phyloP scores from a whole-genome alignment of 352 stramenopile species.

The Plasmopara muralis region DNA sequence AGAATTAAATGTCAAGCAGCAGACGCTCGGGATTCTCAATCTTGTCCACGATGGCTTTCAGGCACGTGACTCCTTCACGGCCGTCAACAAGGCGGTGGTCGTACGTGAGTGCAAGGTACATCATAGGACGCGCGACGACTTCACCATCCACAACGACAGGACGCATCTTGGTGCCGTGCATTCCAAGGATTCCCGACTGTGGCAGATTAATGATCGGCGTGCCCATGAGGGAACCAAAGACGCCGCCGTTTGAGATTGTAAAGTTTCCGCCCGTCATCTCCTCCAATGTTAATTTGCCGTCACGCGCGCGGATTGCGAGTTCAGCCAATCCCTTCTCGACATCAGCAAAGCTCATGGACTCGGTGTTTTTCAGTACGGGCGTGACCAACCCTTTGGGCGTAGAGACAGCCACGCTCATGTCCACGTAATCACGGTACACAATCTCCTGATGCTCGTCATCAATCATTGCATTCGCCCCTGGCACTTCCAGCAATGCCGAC shows the following conservation, averaged over 20 bases:
- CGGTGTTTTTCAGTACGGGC: conserved; percentile 96
- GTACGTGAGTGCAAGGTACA: conserved; percentile 99
- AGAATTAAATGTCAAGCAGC: conserved; percentile 91
- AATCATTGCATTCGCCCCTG: conserved; percentile 97
- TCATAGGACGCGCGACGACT: conserved; percentile 97
- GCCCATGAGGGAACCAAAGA: conserved; percentile 92
- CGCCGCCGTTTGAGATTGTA: conserved; percentile 97
- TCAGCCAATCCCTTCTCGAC: conserved; percentile 95
- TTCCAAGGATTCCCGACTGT: conserved; percentile 97
- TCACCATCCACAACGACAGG: conserved; percentile 92
- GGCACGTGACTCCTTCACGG: conserved; percentile 97
- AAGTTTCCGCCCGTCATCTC: conserved; percentile 78
- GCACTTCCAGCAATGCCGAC: conserved; percentile 89
- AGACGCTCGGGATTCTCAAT: conserved; percentile 95
- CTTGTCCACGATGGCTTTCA: conserved; percentile 97
- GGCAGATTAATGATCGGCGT: conserved; percentile 99
- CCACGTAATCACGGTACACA: conserved; percentile 97
- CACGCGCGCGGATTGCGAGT: conserved; percentile 79
- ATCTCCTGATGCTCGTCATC: conserved; percentile 97
- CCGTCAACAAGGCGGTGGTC: conserved; percentile 99
- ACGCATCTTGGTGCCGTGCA: conserved; percentile 98
- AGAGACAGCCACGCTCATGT: conserved; percentile 97
- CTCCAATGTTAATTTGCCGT: conserved; percentile 70
- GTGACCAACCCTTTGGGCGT: conserved; percentile 96
- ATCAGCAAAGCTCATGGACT: conserved; percentile 97